Evolutionary conservation across 2,329 filamentous ascomycete genomes (phyloP).

Genomic region (Colletotrichum navitas): DNA sequence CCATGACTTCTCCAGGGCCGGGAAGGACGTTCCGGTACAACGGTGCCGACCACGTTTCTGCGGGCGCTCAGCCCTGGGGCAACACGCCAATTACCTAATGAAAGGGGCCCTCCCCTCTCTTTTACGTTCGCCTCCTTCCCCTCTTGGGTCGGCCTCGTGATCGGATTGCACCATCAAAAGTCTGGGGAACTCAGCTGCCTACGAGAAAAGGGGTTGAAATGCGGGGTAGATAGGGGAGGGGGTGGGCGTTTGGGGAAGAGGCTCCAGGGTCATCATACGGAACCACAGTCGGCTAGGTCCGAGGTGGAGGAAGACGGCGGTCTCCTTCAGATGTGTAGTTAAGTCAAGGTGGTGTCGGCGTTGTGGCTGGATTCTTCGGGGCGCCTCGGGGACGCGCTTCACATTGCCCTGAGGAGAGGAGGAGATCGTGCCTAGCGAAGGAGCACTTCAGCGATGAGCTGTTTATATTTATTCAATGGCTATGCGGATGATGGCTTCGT

Average conservation of each 20-base stretch:
- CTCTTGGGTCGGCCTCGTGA: constrained; percentile 14
- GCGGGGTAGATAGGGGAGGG: constrained; percentile 9
- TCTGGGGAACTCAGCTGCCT: constrained; percentile 21
- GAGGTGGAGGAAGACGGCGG: constrained; percentile 1
- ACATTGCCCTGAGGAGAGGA: no score
- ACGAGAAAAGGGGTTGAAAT: constrained; percentile 19
- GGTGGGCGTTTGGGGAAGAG: not conserved
- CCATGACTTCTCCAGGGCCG: not conserved
- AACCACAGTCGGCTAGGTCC: constrained; percentile 2
- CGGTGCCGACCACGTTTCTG: constrained; percentile 34
- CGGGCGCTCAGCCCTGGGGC: constrained; percentile 39
- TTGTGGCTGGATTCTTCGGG: not conserved
- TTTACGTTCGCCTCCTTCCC: not conserved
- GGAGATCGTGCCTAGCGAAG: not conserved
- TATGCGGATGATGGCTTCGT: not conserved
- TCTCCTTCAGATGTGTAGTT: not conserved
- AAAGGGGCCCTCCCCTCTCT: not conserved
- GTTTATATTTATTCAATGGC: not conserved
- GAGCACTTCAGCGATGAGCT: not conserved
- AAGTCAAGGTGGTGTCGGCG: constrained; percentile 16
- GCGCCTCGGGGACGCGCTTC: not conserved
- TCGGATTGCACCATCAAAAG: constrained; percentile 31
- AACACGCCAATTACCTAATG: constrained; percentile 34
- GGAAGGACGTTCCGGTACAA: constrained; percentile 16
- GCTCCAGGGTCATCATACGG: constrained; percentile 13